Evolutionary conservation across 192 early-diverging fungal genomes (phyloP).

Genomic region (Linnemannia elongata): DNA sequence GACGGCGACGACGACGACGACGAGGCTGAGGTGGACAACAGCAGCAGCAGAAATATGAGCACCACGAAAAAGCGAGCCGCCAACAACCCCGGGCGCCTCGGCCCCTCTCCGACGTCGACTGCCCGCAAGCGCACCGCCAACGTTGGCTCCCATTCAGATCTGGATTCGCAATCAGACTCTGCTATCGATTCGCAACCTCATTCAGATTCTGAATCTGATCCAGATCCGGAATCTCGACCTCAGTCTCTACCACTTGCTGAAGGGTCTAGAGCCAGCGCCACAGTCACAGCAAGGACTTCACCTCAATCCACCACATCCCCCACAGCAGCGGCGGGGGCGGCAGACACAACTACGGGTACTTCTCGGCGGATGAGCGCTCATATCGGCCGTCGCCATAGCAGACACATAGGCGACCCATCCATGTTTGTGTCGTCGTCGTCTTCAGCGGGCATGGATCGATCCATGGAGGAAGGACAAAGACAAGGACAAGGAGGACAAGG

Average conservation of each 20-base stretch:
- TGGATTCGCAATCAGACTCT: slow-evolving; percentile 41
- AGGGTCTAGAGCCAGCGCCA: not conserved
- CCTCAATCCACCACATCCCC: not conserved
- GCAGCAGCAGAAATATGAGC: slow-evolving; percentile 9
- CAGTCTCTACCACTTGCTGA: slow-evolving; percentile 4
- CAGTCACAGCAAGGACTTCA: slow-evolving; percentile 5
- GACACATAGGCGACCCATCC: not conserved
- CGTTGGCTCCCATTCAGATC: slow-evolving; percentile 38
- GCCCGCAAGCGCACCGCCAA: slow-evolving; percentile 28
- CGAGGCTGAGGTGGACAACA: not conserved
- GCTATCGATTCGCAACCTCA: slow-evolving; percentile 36
- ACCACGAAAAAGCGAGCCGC: not conserved
- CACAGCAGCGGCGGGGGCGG: not conserved
- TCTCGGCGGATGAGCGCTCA: slow-evolving; percentile 2
- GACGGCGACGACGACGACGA: not conserved
- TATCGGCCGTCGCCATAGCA: not conserved
- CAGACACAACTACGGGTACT: not conserved
- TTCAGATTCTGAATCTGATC: slow-evolving; percentile 44
- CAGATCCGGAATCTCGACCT: slow-evolving; percentile 38
- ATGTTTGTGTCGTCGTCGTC: not conserved
- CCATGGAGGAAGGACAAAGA: not conserved
- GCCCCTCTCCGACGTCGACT: slow-evolving; percentile 10
- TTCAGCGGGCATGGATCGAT: slow-evolving; percentile 8
- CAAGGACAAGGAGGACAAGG: not conserved
- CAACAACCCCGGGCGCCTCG: slow-evolving; percentile 5